Evolutionary conservation across 2,329 filamentous ascomycete species (phyloP), one percentile per base, ranked within the genome.

Genomic region (Blumeria graminis): DNA sequence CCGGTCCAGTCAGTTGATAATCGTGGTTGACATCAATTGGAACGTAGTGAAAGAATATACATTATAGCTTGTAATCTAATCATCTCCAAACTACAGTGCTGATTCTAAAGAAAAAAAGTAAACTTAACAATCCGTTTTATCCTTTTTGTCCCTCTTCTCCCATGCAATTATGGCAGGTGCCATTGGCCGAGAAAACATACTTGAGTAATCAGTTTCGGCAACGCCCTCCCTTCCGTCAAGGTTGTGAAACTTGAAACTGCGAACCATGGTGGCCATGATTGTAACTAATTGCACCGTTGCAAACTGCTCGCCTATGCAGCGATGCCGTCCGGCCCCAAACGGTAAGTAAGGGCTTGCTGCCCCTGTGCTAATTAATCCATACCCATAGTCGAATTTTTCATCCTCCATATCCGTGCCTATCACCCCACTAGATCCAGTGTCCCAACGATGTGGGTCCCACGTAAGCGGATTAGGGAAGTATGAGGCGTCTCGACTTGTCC

Each of bases 291-390:
- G 90, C 57, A 93, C 76, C 67, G 93, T 94, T 62, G 90, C 90
- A 68, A 95, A 96, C 66, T 94, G 87, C 74, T 96, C 90, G 61
- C 90, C 90, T 66, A 96, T 95, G 71, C 90, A 96, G 62, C 90
- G 77, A 71, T 96, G 90, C 62, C 90, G 76, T 45, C 90, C 90
- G 34, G 89, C 90, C 58, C 90, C 90, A 66, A 96, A 96, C 1
- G 90, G 90, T 52, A 96, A 78, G 68, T 95, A 96, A 0, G 90
- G 89, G 55, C 85, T 93, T 58, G 79, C 80, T 13, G 86, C 82
- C 57, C 90, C 90, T 74, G 95, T 94, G 75, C 80, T 89, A 62
- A 95, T 84, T 55, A 94, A 74, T 59, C 90, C 90, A 69, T 94
- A 95, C 36, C 90, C 90, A 68, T 95, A 95, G 68, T 95, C 90